Evolutionary conservation across 495 filamentous ascomycete genomes (phyloP), one percentile per base, ranked within the genome.

Genomic region (Penicillium alfredii): DNA sequence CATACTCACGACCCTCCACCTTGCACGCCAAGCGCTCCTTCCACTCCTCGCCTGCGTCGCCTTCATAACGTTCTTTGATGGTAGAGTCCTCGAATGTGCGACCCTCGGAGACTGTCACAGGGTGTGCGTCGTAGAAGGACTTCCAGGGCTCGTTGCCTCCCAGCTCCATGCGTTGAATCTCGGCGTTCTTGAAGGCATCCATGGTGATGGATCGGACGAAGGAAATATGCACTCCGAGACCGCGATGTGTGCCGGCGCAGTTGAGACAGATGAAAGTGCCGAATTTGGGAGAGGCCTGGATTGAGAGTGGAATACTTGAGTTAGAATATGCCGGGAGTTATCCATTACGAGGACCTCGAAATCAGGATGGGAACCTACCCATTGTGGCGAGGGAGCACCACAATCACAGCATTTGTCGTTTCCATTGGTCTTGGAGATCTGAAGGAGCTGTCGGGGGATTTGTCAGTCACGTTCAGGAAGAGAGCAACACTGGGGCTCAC

Each of bases 191-290:
- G 69, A 98, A 96, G 39, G 85, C 84, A 70, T 98, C 92, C 92
- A 98, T 98, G 30, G 85, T 93, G 45, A 97, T 87, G 41, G 79
- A 86, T 44, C 92, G 83, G 35, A 98, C 87, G 66, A 98, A 98
- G 55, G 88, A 95, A 54, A 98, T 94, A 69, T 98, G 92, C 17
- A 98, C 92, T 34, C 92, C 92, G 10, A 98, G 76, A 3, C 87
- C 85, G 47, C 92, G 84, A 68, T 98, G 92, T 17, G 88, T 86
- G 44, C 92, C 92, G 31, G 92, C 92, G 67, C 92, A 98, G 42
- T 80, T 85, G 27, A 98, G 80, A 64, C 92, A 98, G 68, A 97
- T 95, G 64, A 98, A 98, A 62, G 93, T 84, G 46, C 78, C 78
- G 58, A 84, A 79, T 69, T 84, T 84, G 38, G 80, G 80, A 28